Evolutionary conservation across 2,329 filamentous ascomycete species (phyloP).

Genomic region (Alternaria solani): DNA sequence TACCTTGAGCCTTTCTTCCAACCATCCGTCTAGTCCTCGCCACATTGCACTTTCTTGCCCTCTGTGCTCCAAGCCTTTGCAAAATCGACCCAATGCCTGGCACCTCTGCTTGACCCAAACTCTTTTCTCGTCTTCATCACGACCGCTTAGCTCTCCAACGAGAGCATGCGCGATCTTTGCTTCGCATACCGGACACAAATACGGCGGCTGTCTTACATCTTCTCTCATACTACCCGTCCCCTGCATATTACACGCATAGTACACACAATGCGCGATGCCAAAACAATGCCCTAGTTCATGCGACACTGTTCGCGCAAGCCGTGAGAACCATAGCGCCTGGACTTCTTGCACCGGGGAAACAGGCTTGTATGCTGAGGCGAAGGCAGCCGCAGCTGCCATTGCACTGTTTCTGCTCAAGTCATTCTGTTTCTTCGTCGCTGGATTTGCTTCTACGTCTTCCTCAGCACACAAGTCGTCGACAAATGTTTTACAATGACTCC

Average conservation of each 20-base stretch:
- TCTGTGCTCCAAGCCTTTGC: slow-evolving; percentile 51
- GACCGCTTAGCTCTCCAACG: slow-evolving; percentile 30
- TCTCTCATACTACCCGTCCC: slow-evolving; percentile 65
- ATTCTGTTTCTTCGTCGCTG: slow-evolving; percentile 20
- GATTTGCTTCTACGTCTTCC: slow-evolving; percentile 30
- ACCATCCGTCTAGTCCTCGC: slow-evolving; percentile 28
- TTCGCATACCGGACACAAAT: slow-evolving; percentile 67
- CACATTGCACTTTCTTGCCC: slow-evolving; percentile 31
- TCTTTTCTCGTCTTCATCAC: slow-evolving; percentile 26
- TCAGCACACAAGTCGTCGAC: slow-evolving; percentile 53
- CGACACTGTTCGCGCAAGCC: slow-evolving; percentile 61
- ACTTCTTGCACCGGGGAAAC: slow-evolving; percentile 30
- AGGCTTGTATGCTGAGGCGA: slow-evolving; percentile 15
- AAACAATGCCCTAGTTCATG: slow-evolving; percentile 76
- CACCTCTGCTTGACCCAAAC: slow-evolving; percentile 50
- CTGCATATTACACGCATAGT: slow-evolving; percentile 72
- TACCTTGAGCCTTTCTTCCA: slow-evolving; percentile 4
- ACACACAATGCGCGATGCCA: slow-evolving; percentile 70
- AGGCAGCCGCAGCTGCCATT: slow-evolving; percentile 25
- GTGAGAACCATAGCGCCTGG: slow-evolving; percentile 64
- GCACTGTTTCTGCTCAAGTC: slow-evolving; percentile 17
- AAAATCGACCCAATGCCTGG: slow-evolving; percentile 53
- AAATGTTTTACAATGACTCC: slow-evolving; percentile 66
- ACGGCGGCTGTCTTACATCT: slow-evolving; percentile 69
- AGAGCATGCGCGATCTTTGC: slow-evolving; percentile 57